phyloP scores from a whole-genome alignment of 202 grass and related monocot species.

The Cymbopogon flexuosus region DNA sequence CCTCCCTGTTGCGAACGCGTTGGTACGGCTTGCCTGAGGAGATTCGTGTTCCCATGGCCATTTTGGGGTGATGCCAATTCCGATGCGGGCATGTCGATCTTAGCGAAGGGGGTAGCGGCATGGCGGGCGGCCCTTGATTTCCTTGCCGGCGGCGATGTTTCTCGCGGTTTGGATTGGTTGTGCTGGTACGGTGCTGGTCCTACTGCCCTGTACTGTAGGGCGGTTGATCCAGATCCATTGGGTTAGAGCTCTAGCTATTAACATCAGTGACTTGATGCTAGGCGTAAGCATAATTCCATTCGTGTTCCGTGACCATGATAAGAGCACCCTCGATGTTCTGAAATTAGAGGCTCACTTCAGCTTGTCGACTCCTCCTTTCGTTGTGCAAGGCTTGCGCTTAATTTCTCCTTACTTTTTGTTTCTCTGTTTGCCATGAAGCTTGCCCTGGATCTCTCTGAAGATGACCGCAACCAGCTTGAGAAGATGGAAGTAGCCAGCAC shows the following conservation, averaged over 20 bases:
- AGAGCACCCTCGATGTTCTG: background rate
- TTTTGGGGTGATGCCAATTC: background rate
- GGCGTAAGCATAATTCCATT: background rate
- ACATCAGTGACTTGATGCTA: background rate
- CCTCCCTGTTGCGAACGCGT: background rate
- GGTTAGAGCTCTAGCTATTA: background rate
- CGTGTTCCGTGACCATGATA: background rate
- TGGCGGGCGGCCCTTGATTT: background rate
- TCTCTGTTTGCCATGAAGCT: constrained; percentile 40
- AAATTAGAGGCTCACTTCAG: background rate
- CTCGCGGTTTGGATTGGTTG: background rate
- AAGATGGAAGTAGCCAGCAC: constrained; percentile 59
- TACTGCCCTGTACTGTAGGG: background rate
- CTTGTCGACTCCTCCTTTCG: background rate
- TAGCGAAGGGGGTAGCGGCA: background rate
- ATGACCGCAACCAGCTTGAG: constrained; percentile 66
- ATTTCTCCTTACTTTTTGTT: background rate
- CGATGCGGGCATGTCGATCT: background rate
- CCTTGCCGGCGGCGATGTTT: background rate
- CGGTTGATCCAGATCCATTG: background rate
- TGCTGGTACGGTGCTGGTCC: background rate
- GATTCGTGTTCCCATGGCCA: background rate
- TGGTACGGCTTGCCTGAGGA: background rate
- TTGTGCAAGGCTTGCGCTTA: background rate
- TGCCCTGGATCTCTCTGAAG: constrained; percentile 76